Evolutionary conservation across 352 stramenopile species (phyloP), one percentile per base, ranked within the genome.

Genomic region (Globisporangium mamillatum): DNA sequence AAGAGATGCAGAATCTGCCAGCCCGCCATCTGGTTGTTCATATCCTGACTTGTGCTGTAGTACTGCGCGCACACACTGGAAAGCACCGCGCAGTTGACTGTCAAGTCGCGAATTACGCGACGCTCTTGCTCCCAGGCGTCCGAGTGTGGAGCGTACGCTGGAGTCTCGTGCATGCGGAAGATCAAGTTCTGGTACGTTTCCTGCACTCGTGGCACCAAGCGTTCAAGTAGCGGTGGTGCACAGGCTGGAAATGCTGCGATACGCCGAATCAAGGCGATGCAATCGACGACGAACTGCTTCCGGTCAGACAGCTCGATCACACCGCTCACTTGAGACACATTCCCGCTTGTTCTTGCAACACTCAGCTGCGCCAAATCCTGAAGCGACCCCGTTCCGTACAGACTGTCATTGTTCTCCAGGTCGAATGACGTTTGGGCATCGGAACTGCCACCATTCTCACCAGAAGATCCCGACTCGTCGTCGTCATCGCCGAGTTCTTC

Each of bases 231-330:
- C 25, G 81, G 79, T 52, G 72, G 76, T 0, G 81, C 80, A 32
- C 83, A 91, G 0, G 76, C 74, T 29, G 83, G 79, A 16, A 91
- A 73, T n/a, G 80, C 77, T 3, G 80, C 81, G 61, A 92, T 91
- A 27, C 84, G 84, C 46, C 81, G 80, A 76, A 91, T 81, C 20
- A 92, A 67, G 8, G 84, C 82, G 62, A 92, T 80, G 57, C 84
- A 92, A 55, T 90, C 82, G 55, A 92, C 84, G 20, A 91, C 67
- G 63, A 92, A 91, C 63, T 90, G 79, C 24, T 92, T 90, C 6
- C 80, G 68, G 24, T 92, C 84, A 1, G 84, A 91, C 0, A 92
- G 68, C 54, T 92, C 82, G 12, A 86, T 63, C 68, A 79, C 78
- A 16, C 74, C 62, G 0, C 60, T 68, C 41, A 58, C 41, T 10